Base-by-base conservation (phyloP, 192 early-diverging fungal genomes). In the Haplosporangium gracile region DNA sequence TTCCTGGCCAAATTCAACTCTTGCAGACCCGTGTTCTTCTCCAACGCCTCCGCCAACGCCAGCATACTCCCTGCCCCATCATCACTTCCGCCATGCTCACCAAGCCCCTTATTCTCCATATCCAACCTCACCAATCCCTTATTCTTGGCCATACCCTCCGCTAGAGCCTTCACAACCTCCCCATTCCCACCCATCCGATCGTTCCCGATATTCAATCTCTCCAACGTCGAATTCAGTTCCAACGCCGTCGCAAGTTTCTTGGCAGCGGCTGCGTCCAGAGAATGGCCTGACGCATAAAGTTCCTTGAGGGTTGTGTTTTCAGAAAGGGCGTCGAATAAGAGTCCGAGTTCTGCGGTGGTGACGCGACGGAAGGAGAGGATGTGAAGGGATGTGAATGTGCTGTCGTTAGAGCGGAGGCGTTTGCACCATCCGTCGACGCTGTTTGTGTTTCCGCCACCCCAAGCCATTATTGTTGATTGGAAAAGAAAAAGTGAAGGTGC, bases 81-180 rank as follows among this genome's bases (percentile, higher is more conserved):
- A 81, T 26, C 10, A 38, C 51, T 0, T 69, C 29, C 4, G 39
- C 29, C 51, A 38, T 49, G 74, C 0, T 80, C 71, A 11, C 76
- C 82, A 32, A 93, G 65, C 0, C 91, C 89, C 70, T 93, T 93
- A 68, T 93, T 91, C 45, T 93, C 92, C 42, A 93, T 76, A 86
- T 93, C 91, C 2, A 93, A 32, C 10, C 88, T 87, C 16, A 76
- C 51, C 51, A 91, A 22, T 0, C 90, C 90, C 70, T 85, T 76
- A 45, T 91, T 93, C 38, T 76, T 77, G 15, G 90, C 89, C 43
- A 93, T 43, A 8, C 89, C 91, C 22, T 87, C 90, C 26, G 85
- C 84, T 10, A 93, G 65, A 4, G 87, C 34, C 29, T 75, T 43
- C 29, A 91, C 79, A 1, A 90, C 75, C 0, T 34, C 70, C 10